Evolutionary conservation across 2,329 filamentous ascomycete genomes (phyloP).

Genomic region (Coniochaeta hoffmannii): DNA sequence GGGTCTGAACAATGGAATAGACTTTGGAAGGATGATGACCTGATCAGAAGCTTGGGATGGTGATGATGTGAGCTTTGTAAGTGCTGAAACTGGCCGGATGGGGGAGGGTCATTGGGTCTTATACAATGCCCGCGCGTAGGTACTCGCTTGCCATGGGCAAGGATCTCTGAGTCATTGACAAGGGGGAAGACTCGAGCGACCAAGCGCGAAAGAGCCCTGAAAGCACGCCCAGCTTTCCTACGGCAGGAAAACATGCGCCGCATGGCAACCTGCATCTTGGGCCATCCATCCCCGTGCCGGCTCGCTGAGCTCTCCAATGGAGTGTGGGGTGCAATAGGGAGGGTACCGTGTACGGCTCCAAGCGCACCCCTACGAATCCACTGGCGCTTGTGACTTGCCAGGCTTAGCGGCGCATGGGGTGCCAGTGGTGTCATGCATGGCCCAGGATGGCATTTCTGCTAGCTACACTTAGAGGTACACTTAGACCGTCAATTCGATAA

Average conservation of each 20-base stretch:
- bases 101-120: neutral
- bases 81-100: too few species aligned
- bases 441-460: neutral
- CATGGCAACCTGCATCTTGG: neutral
- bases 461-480: neutral
- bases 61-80: neutral
- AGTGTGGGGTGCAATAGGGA: too few species aligned
- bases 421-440: neutral
- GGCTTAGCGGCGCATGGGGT: neutral
- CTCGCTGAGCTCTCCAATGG: too few species aligned
- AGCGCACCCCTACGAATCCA: neutral
- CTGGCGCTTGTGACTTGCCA: neutral
- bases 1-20: neutral
- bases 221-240: neutral
- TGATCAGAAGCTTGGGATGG: neutral
- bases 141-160: neutral
- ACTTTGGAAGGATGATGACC: neutral
- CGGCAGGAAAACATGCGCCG: neutral
- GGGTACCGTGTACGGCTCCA: too few species aligned
- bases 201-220: neutral
- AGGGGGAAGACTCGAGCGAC: neutral
- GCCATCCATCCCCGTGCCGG: neutral
- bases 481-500: neutral
- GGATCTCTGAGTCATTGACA: constrained; percentile 1
- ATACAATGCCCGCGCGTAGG: neutral